phyloP scores from a whole-genome alignment of 176 grass and related monocot genomes.

The Zea luxurians region DNA sequence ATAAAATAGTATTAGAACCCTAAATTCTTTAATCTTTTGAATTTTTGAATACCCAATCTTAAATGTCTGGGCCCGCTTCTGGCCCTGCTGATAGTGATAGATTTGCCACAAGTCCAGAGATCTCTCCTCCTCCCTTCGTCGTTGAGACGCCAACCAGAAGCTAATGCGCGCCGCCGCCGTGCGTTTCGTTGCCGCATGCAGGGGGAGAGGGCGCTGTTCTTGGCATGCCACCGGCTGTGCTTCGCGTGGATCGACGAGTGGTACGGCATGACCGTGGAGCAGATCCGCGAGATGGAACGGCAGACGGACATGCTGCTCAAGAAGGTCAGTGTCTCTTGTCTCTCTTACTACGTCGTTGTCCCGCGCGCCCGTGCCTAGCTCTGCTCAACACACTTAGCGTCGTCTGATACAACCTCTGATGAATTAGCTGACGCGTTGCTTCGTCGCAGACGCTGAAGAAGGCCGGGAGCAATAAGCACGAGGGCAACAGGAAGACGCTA shows the following conservation, averaged over 20 bases:
- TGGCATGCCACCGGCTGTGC: slow-evolving; percentile 77
- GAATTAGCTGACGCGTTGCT: neutral
- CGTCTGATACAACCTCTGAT: neutral
- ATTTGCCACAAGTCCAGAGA: neutral
- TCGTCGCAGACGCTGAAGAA: slow-evolving; percentile 45
- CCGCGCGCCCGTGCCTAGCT: neutral
- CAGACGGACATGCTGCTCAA: slow-evolving; percentile 75
- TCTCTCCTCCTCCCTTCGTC: neutral
- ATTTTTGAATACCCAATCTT: no score
- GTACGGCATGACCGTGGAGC: slow-evolving; percentile 74
- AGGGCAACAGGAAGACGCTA: slow-evolving; percentile 40
- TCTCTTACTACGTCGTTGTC: neutral
- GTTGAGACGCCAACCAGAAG: neutral
- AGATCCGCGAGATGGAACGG: slow-evolving; percentile 72
- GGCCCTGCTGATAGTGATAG: no score
- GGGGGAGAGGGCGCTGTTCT: slow-evolving; percentile 77
- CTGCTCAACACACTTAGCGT: neutral
- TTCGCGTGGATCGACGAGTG: slow-evolving; percentile 96
- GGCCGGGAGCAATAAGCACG: slow-evolving; percentile 33
- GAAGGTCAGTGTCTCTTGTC: slow-evolving; percentile 44
- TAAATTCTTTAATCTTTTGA: no score
- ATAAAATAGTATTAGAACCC: no score
- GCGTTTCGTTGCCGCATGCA: slow-evolving; percentile 1
- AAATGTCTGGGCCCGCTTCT: no score
- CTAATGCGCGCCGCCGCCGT: neutral